phyloP scores from a whole-genome alignment of 2,329 filamentous ascomycete species.

The Botrytis fragariae region DNA sequence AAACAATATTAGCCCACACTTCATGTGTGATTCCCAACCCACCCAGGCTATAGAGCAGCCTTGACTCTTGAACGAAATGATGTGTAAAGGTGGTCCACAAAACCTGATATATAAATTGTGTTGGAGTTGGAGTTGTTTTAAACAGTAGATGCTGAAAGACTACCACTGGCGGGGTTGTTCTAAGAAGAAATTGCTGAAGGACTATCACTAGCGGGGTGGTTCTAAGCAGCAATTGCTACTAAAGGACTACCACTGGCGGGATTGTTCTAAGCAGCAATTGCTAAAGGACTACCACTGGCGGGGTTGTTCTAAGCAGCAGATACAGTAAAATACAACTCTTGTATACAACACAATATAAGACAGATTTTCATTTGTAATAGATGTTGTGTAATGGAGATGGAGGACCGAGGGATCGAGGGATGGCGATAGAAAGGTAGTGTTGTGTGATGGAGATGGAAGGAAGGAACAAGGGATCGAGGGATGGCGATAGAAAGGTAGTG shows the following conservation, averaged over 20 bases:
- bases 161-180: neutral
- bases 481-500: too few relatives aligned
- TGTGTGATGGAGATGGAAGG: neutral
- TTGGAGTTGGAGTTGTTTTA: neutral
- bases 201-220: neutral
- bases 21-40: slow-evolving; percentile 12
- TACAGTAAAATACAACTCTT: neutral
- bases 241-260: neutral
- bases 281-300: neutral
- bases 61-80: neutral
- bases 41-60: slow-evolving; percentile 16
- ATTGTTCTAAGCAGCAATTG: neutral
- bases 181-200: neutral
- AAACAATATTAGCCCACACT: neutral
- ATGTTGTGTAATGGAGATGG: neutral
- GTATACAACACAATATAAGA: neutral
- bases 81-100: too few relatives aligned
- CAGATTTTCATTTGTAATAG: too few relatives aligned
- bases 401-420: neutral
- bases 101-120: neutral
- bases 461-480: neutral
- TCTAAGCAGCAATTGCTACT: too few relatives aligned
- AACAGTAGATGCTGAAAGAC: neutral
- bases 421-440: neutral
- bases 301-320: neutral